Base-by-base conservation (phyloP, 371 early-diverging fungal genomes). In the Rhizopus delemar region DNA sequence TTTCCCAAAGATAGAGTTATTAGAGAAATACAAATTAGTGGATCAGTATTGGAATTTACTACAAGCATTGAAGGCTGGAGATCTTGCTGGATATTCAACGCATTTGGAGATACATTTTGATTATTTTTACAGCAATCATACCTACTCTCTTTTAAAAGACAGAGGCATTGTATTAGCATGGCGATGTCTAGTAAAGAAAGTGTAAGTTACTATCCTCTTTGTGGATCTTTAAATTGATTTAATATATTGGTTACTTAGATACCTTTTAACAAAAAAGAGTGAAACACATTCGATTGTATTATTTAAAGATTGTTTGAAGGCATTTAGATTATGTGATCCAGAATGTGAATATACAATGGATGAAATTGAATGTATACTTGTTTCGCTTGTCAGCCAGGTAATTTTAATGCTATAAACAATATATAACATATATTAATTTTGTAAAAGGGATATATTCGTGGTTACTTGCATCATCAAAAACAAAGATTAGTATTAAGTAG, bases 351-450 rank as follows among this genome's bases (percentile, higher is more conserved):
- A 49, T 13, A 54, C 59, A 6, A 45, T 72, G 6, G 66, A 75
- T 41, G 77, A 77, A 49, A 56, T 72, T 16, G 78, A 77, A 50
- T 59, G 66, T 52, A 64, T 77, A 0, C 48, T 80, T 2, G 81
- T 80, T 0, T 75, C 81, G 6, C 57, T 80, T 15, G 57, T 80
- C 8, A 75, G 70, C 49, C 81, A 80, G 69, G 81, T 77, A 73
- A 51, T 22, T 22, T 22, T 22, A 22, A 22, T 22, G 22, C 22
- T 22, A 22, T 22, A 22, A 22, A 22, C 22, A 22, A 22, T 2
- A 22, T 22, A 38, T 36, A 16, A 15, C 2, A 48, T 48, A 55
- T 45, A 41, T 15, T 29, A 32, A 54, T 13, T 15, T 8, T 9
- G 41, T 5, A 34, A 4, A 33, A 73, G 73, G 46, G 60, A 3